These are phyloP conservation scores for Athelia psychrophila DNA, from an alignment of 1,284 basidiomycete species.

Conservation along the genomic window DNA sequence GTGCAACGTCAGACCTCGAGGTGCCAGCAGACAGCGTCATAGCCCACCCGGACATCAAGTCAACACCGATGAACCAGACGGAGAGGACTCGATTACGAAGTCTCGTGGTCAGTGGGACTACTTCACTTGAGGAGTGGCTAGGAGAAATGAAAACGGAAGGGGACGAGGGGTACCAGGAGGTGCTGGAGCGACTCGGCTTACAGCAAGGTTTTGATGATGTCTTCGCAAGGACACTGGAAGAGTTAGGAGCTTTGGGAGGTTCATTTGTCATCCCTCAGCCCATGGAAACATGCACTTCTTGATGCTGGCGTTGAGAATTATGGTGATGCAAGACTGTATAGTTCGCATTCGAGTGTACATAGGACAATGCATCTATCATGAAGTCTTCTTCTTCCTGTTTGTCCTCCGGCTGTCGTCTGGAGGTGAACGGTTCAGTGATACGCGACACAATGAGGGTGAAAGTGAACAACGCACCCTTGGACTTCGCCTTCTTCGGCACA, in stretches of 20 bases:
- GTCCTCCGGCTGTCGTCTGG: slow-evolving; percentile 43
- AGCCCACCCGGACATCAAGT: slow-evolving; percentile 19
- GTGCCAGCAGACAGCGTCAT: slow-evolving; percentile 24
- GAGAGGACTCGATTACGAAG: slow-evolving; percentile 65
- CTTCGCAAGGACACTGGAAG: slow-evolving; percentile 54
- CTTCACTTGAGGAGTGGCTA: slow-evolving; percentile 68
- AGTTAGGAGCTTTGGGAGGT: slow-evolving; percentile 44
- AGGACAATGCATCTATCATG: slow-evolving; percentile 2
- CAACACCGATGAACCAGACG: slow-evolving; percentile 57
- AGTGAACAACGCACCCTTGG: slow-evolving; percentile 46
- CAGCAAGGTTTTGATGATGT: slow-evolving; percentile 61
- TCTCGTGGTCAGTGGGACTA: slow-evolving; percentile 55
- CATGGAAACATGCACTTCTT: slow-evolving; percentile 23
- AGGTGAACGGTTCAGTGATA: slow-evolving; percentile 4
- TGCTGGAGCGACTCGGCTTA: slow-evolving; percentile 48
- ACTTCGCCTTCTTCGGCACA: slow-evolving; percentile 74
- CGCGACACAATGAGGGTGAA: neutral
- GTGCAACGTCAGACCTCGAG: slow-evolving; percentile 46
- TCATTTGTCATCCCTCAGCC: slow-evolving; percentile 17
- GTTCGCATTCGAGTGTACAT: slow-evolving; percentile 7
- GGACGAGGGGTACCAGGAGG: slow-evolving; percentile 34
- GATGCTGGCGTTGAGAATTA: neutral
- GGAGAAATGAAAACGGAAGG: slow-evolving; percentile 26
- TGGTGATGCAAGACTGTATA: neutral
- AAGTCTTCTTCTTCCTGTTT: slow-evolving; percentile 33